These are phyloP conservation scores for Oenanthe javanica DNA, from an alignment of 140 eudicot genomes.

Conservation along the genomic window DNA sequence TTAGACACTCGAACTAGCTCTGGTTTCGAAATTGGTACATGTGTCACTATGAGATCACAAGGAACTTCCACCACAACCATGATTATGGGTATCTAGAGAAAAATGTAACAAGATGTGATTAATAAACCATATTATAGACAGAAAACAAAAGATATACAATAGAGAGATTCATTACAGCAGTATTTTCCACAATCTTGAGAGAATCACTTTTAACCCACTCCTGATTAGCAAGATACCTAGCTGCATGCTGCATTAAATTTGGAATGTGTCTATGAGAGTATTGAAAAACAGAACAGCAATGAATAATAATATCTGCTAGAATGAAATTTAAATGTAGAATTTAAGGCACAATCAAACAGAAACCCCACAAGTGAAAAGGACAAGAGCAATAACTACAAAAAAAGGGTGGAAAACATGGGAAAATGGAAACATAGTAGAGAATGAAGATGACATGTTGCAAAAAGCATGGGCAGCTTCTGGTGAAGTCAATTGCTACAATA, in stretches of 20 bases:
- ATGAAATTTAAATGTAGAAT: background rate
- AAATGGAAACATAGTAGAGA: background rate
- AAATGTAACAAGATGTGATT: background rate
- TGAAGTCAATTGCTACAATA: background rate
- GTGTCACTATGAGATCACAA: slow-evolving; percentile 38
- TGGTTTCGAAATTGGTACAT: slow-evolving; percentile 21
- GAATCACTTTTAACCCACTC: slow-evolving; percentile 98
- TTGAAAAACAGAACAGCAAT: background rate
- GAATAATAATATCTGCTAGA: too few relatives aligned
- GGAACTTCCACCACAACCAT: slow-evolving; percentile 96
- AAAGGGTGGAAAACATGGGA: background rate
- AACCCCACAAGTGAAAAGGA: background rate
- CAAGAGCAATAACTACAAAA: background rate
- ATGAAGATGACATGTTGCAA: background rate
- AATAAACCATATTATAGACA: background rate
- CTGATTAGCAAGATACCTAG: slow-evolving; percentile 88
- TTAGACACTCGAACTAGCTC: slow-evolving; percentile 22
- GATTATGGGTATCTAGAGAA: slow-evolving; percentile 68
- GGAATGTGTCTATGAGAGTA: background rate
- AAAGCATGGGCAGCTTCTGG: background rate
- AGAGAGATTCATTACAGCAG: slow-evolving; percentile 50
- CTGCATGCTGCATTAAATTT: slow-evolving; percentile 71
- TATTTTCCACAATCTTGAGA: slow-evolving; percentile 87
- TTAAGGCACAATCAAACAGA: background rate
- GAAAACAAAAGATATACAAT: background rate